Conservation (phyloP, 805 yeast genomes). For the Hanseniaspora osmophila region DNA sequence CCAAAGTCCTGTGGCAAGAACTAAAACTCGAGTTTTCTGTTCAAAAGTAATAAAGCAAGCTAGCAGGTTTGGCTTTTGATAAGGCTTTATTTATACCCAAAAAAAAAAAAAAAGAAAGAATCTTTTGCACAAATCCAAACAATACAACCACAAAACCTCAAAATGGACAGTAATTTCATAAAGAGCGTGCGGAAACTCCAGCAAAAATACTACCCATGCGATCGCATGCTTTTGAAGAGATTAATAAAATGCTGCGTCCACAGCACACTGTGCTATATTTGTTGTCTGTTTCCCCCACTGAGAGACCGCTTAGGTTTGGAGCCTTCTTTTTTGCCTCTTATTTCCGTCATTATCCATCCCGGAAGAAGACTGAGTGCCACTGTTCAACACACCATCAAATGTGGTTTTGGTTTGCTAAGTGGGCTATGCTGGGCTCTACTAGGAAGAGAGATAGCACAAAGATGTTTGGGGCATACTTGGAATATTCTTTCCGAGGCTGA, state of each 20-base stretch:
- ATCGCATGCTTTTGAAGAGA: slow-evolving; percentile 21
- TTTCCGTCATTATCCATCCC: slow-evolving; percentile 35
- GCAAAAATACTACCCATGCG: background rate
- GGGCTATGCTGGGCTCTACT: slow-evolving; percentile 31
- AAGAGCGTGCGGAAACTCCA: background rate
- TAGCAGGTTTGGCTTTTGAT: too few relatives aligned
- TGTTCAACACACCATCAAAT: slow-evolving; percentile 28
- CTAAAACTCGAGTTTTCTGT: too few relatives aligned
- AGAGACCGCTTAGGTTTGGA: slow-evolving; percentile 25
- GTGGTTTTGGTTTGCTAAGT: slow-evolving; percentile 27
- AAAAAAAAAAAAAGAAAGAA: too few relatives aligned
- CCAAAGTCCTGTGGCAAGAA: too few relatives aligned
- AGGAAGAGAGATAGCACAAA: slow-evolving; percentile 28
- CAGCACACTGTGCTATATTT: slow-evolving; percentile 28
- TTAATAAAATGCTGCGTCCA: slow-evolving; percentile 26
- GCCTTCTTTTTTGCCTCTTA: slow-evolving; percentile 31
- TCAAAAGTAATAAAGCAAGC: too few relatives aligned
- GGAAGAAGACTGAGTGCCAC: slow-evolving; percentile 36
- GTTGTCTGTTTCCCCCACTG: slow-evolving; percentile 27
- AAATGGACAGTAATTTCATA: background rate
- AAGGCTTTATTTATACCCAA: too few relatives aligned
- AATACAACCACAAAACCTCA: background rate
- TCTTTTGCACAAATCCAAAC: background rate
- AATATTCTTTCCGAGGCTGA: slow-evolving; percentile 17
- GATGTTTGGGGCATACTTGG: slow-evolving; percentile 22